Evolutionary conservation across 768 basidiomycete species (phyloP).

Genomic region (Mycena sanguinolenta): DNA sequence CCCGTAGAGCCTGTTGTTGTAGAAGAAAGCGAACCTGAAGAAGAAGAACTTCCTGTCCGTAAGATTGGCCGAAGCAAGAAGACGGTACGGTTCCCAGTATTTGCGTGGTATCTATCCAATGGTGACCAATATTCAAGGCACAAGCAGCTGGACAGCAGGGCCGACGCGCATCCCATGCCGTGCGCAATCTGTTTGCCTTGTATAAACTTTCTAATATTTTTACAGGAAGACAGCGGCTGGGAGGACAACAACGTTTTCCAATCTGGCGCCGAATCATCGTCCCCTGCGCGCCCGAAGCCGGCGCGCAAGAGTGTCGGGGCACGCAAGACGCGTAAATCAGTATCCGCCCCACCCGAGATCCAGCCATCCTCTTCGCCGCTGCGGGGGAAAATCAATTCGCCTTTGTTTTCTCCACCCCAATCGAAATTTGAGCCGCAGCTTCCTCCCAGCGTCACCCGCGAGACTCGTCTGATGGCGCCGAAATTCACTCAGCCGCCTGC

Average conservation of each 20-base stretch:
- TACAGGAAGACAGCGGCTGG: slow-evolving; percentile 83
- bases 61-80: slow-evolving; percentile 75
- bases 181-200: slow-evolving; percentile 39
- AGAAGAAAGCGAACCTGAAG: slow-evolving; percentile 86
- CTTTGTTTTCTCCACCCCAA: slow-evolving; percentile 62
- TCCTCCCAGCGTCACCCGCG: slow-evolving; percentile 50
- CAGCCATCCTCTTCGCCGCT: slow-evolving; percentile 59
- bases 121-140: slow-evolving; percentile 46
- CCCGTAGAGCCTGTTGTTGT: slow-evolving; percentile 60
- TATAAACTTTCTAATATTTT: slow-evolving; percentile 5
- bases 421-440: slow-evolving; percentile 70
- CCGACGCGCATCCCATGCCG: slow-evolving; percentile 68
- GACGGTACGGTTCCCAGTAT: slow-evolving; percentile 53
- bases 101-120: background rate
- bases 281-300: slow-evolving; percentile 67
- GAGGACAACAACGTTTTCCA: slow-evolving; percentile 94
- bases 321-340: slow-evolving; percentile 75
- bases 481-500: slow-evolving; percentile 34
- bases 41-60: slow-evolving; percentile 68
- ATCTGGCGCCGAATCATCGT: slow-evolving; percentile 91
- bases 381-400: slow-evolving; percentile 39
- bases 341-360: slow-evolving; percentile 77
- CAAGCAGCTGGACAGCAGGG: slow-evolving; percentile 65
- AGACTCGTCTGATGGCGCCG: slow-evolving; percentile 41
- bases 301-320: slow-evolving; percentile 54